Evolutionary conservation across 2,329 filamentous ascomycete genomes (phyloP), one percentile per base, ranked within the genome.

Genomic region (Orbilia javanica): DNA sequence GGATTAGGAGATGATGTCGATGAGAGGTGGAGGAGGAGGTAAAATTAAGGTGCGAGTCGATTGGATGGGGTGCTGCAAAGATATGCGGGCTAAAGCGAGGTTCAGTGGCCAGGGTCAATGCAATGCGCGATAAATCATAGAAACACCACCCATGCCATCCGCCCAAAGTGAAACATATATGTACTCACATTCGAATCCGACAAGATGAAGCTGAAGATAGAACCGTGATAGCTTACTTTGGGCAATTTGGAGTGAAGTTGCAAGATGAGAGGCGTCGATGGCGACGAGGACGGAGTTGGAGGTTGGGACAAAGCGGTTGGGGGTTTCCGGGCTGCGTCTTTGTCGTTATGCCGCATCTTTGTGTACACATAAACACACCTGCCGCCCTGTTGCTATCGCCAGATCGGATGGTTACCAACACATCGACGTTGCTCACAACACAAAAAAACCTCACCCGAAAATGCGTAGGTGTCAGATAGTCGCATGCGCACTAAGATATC

Each of bases 91-190:
- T 76, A 62, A 76, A 44, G 64, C 64, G 63, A 67, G 65, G 44
- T 48, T 18, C 44, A 22, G 46, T 50, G 20, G 64, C 70, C 66
- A 74, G 70, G 63, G 63, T 67, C 62, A 74, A 77, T 70, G 66
- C 73, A 70, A 70, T 77, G 73, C 66, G 73, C 73, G 73, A 77
- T 65, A 77, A 68, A 60, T 64, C 22, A 65, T 74, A 74, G 67
- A 76, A 76, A 76, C 72, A 70, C 55, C 44, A 63, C 22, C 42
- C 50, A n/a, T n/a, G n/a, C n/a, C n/a, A n/a, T n/a, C 11, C 42
- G 20, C 18, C 48, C 25, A 22, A 39, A 55, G 15, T 55, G 50
- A 29, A 36, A 52, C 69, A 64, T 44, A 11, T 50, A 64, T 44
- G 11, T 50, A 50, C 46, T 27, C 31, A 18, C 13, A 55, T 25